Evolutionary conservation across 495 filamentous ascomycete genomes (phyloP).

Genomic region (Beverwykella pulmonaria): DNA sequence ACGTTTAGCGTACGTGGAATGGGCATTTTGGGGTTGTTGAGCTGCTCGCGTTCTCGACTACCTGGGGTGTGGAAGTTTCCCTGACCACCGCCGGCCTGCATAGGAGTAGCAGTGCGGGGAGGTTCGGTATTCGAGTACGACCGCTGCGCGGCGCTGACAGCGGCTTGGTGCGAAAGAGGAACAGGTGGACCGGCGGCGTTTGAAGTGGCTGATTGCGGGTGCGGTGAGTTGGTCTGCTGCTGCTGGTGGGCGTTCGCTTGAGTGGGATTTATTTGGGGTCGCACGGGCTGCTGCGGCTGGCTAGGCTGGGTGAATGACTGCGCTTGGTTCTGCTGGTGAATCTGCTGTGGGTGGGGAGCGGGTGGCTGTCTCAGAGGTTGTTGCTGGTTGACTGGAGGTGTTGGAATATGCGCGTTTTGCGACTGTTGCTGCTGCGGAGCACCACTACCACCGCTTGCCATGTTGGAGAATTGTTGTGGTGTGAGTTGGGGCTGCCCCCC

Average conservation of each 20-base stretch:
- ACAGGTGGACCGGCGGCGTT: constrained; percentile 55
- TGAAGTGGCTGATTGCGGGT: constrained; percentile 37
- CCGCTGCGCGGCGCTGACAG: constrained; percentile 61
- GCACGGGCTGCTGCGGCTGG: constrained; percentile 30
- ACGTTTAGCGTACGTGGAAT: constrained; percentile 81
- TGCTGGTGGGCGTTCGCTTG: constrained; percentile 30
- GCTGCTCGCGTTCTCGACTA: constrained; percentile 36
- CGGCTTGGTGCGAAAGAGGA: constrained; percentile 65
- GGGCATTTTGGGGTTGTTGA: constrained; percentile 42
- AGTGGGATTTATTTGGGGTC: constrained; percentile 38
- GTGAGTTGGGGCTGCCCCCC: constrained; percentile 1
- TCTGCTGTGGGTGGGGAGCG: constrained; percentile 21
- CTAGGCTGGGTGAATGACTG: constrained; percentile 11
- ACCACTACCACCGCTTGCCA: constrained; percentile 4
- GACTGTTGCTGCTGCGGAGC: constrained; percentile 1
- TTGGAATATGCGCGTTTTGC: constrained; percentile 1
- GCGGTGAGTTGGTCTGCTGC: constrained; percentile 48
- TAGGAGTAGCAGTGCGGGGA: constrained; percentile 35
- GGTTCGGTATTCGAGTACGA: constrained; percentile 54
- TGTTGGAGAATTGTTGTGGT: constrained; percentile 21
- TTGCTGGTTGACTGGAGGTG: neutral
- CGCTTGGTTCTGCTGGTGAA: constrained; percentile 14
- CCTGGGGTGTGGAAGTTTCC: constrained; percentile 40
- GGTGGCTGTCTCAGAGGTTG: constrained; percentile 23
- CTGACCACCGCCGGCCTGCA: constrained; percentile 44